Base-by-base conservation (phyloP, 2,329 filamentous ascomycete species). In the Dactylonectria macrodidyma region DNA sequence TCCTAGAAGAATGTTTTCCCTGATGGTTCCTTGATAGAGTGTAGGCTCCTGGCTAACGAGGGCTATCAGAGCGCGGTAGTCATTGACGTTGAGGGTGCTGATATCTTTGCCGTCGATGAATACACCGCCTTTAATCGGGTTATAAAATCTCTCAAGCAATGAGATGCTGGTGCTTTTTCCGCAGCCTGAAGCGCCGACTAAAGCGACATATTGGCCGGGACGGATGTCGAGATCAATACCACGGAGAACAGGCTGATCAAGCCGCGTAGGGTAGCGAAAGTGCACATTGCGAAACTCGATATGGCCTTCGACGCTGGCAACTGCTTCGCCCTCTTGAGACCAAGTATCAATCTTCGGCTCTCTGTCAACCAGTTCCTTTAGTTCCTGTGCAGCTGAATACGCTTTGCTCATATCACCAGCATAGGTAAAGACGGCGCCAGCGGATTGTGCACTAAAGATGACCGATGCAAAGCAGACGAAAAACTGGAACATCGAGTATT, bases 361-460 rank as follows among this genome's bases (percentile, higher is more conserved):
- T 62, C 91, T 88, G 78, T 97, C 93, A 73, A 96, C 93, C 46
- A 97, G 86, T 0, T 85, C 88, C 82, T 95, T 94, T 71, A 97
- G 88, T 71, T 93, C 88, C 56, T 87, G 85, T 0, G 94, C 93
- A 1, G 95, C 93, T 69, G 93, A 87, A 79, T 93, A 93, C 1
- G 94, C 94, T 81, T 97, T 95, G 72, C 92, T 90, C 90, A 95
- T 95, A 73, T 96, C 93, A 2, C 93, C 92, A 1, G 93, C 92
- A 79, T 94, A 96, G n/a, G 90, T 93, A 85, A 95, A 97, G 76
- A 94, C 90, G 14, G 90, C 91, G 5, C 95, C 95, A 1, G 95
- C 95, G 5, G 93, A 94, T 79, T 97, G 94, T 0, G 94, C 92
- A 66, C 94, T 93, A 77, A 62, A 84, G 75, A 71, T 52, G 1